Percentiles rank a stretch among this genome's conserved stretches.
These are phyloP conservation scores for Cicer pinnatifidum DNA, from an alignment of 306 rosid species.

Conservation along the genomic window DNA sequence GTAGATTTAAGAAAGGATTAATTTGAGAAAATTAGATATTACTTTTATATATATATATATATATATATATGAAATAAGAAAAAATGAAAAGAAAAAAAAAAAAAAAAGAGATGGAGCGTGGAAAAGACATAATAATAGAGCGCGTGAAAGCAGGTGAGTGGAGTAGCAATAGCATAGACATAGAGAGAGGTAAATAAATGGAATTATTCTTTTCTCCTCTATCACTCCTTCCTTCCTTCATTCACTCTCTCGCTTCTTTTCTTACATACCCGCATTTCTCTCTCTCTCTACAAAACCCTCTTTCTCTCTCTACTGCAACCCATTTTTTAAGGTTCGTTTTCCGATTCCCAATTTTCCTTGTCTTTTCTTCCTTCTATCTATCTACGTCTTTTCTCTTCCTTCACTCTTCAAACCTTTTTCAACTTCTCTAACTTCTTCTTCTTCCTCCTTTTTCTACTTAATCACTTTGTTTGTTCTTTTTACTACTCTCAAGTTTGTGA, in stretches of 20 bases:
- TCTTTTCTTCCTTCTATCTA: neutral
- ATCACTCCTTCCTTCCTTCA: slow-evolving; percentile 48
- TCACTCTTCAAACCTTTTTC: slow-evolving; percentile 19
- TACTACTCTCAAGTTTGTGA: slow-evolving; percentile 31
- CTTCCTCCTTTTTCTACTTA: neutral
- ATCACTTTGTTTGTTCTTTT: slow-evolving; percentile 8
- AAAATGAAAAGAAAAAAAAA: too few species aligned
- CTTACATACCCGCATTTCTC: slow-evolving; percentile 35
- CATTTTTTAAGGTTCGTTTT: slow-evolving; percentile 56
- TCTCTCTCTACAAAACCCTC: slow-evolving; percentile 45
- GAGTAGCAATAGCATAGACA: slow-evolving; percentile 13
- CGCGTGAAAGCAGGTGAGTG: slow-evolving; percentile 41
- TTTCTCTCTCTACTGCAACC: slow-evolving; percentile 36
- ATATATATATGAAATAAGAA: too few species aligned
- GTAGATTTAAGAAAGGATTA: too few species aligned
- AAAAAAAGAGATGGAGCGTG: neutral
- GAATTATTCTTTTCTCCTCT: slow-evolving; percentile 49
- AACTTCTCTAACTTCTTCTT: slow-evolving; percentile 5
- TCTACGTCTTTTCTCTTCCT: slow-evolving; percentile 10
- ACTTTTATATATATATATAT: too few species aligned
- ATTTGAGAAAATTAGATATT: too few species aligned
- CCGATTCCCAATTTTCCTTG: slow-evolving; percentile 33
- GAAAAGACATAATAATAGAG: neutral
- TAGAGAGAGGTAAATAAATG: slow-evolving; percentile 12
- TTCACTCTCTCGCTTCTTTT: neutral